A percentile compares a stretch with the other conserved stretches of the same genome.
Conservation (phyloP, 1,284 basidiomycete species). For the Apiotrichum porosum region DNA sequence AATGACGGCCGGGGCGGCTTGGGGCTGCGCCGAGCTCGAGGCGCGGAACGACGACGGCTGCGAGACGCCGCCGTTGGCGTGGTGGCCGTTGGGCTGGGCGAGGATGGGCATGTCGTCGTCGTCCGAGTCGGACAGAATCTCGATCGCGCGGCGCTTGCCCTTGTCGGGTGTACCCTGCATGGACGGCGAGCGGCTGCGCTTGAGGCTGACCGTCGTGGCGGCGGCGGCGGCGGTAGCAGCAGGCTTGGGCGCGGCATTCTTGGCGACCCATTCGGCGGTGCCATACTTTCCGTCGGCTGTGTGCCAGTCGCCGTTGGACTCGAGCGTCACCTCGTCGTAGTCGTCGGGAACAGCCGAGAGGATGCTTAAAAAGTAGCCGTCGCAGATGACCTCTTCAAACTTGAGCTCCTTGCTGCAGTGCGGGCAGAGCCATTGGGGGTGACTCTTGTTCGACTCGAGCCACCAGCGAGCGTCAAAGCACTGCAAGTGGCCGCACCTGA, state of each 20-base stretch:
- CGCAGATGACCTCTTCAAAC: constrained; percentile 78
- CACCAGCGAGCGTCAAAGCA: constrained; percentile 95
- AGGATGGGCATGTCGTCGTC: constrained; percentile 62
- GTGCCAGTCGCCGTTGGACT: constrained; percentile 93
- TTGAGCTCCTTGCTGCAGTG: constrained; percentile 79
- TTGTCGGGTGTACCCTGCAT: neutral
- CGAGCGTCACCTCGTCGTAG: constrained; percentile 87
- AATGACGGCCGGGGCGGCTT: constrained; percentile 53
- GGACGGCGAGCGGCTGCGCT: constrained; percentile 5
- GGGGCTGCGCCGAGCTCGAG: constrained; percentile 8
- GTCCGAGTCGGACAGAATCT: constrained; percentile 71
- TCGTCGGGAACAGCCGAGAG: constrained; percentile 55
- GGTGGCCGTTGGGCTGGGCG: neutral
- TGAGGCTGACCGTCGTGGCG: neutral
- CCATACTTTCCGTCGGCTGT: constrained; percentile 79
- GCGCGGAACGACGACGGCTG: neutral
- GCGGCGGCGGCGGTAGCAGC: constrained; percentile 1
- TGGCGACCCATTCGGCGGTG: constrained; percentile 61
- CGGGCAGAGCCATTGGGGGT: constrained; percentile 95
- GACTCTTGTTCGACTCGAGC: constrained; percentile 92
- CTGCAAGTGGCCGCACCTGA: constrained; percentile 79
- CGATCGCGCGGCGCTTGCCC: constrained; percentile 51
- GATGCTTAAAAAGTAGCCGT: constrained; percentile 55
- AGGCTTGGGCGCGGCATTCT: constrained; percentile 4
- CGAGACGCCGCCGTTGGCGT: neutral